Percentiles rank a stretch among this genome's conserved stretches.
phyloP scores from a whole-genome alignment of 2,329 filamentous ascomycete species.

The Amylocarpus encephaloides region DNA sequence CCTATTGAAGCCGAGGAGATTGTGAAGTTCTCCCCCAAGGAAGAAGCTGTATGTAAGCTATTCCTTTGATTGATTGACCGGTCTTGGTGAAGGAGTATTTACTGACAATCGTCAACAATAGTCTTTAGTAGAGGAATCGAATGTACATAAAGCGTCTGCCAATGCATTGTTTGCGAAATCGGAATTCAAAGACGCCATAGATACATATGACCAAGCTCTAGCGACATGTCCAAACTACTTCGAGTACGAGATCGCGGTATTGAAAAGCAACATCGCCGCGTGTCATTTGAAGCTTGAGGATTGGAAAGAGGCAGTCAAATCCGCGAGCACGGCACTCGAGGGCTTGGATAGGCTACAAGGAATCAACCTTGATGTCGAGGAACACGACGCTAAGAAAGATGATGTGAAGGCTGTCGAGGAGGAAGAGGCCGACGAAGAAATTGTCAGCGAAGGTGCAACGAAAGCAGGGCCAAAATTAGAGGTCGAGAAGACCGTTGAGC shows the following conservation, averaged over 20 bases:
- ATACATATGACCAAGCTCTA: conserved; percentile 75
- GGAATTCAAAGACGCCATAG: conserved; percentile 70
- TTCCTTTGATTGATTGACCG: too few species aligned
- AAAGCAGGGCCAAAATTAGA: conserved; percentile 31
- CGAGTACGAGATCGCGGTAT: conserved; percentile 79
- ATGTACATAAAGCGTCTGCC: conserved; percentile 65
- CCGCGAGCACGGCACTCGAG: conserved; percentile 67
- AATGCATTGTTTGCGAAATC: conserved; percentile 72
- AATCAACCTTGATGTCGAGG: conserved; percentile 20
- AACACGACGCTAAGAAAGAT: conserved; percentile 30
- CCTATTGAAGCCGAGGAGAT: conserved; percentile 24
- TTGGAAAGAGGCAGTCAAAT: conserved; percentile 76
- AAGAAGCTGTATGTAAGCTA: conserved; percentile 36
- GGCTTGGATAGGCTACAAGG: conserved; percentile 56
- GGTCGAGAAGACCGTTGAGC: conserved; percentile 27
- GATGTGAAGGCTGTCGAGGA: conserved; percentile 32
- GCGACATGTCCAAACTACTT: conserved; percentile 75
- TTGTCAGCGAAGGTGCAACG: conserved; percentile 52
- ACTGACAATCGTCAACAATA: conserved; percentile 30
- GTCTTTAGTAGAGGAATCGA: conserved; percentile 65
- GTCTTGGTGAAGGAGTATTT: not conserved
- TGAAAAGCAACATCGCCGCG: conserved; percentile 83
- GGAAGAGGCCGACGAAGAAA: conserved; percentile 50
- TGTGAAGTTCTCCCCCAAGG: conserved; percentile 35
- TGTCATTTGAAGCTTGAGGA: conserved; percentile 79